Base-by-base conservation (phyloP, 306 rosid species). In the Fragaria ananassa region DNA sequence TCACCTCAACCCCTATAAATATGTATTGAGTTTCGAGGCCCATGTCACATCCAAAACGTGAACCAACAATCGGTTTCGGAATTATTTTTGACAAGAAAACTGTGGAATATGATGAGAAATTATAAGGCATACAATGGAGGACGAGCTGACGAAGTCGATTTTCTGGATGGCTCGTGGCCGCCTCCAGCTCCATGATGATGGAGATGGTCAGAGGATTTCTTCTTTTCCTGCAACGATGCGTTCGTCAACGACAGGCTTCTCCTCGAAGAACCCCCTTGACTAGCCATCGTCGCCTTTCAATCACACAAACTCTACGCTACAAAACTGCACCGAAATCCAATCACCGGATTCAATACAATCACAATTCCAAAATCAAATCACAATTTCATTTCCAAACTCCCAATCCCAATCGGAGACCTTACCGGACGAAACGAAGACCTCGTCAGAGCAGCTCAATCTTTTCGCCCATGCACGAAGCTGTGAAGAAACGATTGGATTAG, bases 181-280 rank as follows among this genome's bases (percentile, higher is more conserved):
- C 80, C 90, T 79, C 81, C 89, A 79, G 82, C 34, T 41, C 51
- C 25, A n/a, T 41, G 53, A 29, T 10, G 35, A 44, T 1, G 83
- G 18, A 2, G 65, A 44, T 2, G 83, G 18, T 90, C 93, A 41
- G 76, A 9, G 27, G n/a, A 2, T 78, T 87, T 96, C 93, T 88
- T 91, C 83, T 68, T 89, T 10, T 70, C 67, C 15, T 42, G 86
- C 27, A 57, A 11, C 50, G 88, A 74, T 58, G 87, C 17, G 79
- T 51, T 82, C 14, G 84, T 23, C 61, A 83, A 35, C 4, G 95
- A 85, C 51, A 61, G 35, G 62, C 87, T 86, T 90, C 86, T 88
- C 74, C 91, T 83, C 25, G 88, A 83, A 77, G 91, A 78, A 79
- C 87, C 86, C 31, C 85, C 89, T 15, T 79, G 91, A 76, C 80